phyloP scores from a whole-genome alignment of 371 early-diverging fungal genomes.

The Mucor plumbeus region DNA sequence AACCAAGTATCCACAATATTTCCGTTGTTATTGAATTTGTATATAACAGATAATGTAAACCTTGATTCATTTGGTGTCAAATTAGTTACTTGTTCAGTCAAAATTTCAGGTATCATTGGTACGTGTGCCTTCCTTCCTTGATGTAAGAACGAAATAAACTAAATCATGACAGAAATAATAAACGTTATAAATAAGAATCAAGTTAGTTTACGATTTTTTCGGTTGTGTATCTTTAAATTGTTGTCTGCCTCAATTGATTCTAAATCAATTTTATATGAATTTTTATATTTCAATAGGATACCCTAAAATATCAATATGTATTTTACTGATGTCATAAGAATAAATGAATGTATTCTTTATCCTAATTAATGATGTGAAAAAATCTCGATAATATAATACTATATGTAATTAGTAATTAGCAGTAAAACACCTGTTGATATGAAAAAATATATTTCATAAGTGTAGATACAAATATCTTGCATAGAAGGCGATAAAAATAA shows the following conservation, averaged over 20 bases:
- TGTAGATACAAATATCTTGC: background rate
- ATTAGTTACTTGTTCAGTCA: conserved; percentile 51
- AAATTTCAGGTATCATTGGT: conserved; percentile 95
- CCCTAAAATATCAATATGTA: too few species aligned
- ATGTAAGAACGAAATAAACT: background rate
- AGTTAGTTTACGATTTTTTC: background rate
- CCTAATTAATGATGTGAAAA: background rate
- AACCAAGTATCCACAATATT: conserved; percentile 72
- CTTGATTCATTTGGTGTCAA: conserved; percentile 46
- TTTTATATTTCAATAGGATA: too few species aligned
- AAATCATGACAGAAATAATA: background rate
- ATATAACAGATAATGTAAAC: conserved; percentile 88
- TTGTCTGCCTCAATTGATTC: background rate
- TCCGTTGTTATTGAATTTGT: conserved; percentile 80
- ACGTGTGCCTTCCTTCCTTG: conserved; percentile 66
- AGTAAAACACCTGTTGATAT: background rate
- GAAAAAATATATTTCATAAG: background rate
- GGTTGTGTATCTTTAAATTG: background rate
- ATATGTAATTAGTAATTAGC: background rate
- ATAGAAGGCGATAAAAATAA: background rate
- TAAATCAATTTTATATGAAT: too few species aligned
- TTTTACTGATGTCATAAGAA: background rate
- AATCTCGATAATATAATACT: background rate
- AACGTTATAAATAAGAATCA: background rate
- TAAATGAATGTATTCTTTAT: background rate